Evolutionary conservation across 139 green algal genomes (phyloP).

Genomic region (Micractinium sp.): DNA sequence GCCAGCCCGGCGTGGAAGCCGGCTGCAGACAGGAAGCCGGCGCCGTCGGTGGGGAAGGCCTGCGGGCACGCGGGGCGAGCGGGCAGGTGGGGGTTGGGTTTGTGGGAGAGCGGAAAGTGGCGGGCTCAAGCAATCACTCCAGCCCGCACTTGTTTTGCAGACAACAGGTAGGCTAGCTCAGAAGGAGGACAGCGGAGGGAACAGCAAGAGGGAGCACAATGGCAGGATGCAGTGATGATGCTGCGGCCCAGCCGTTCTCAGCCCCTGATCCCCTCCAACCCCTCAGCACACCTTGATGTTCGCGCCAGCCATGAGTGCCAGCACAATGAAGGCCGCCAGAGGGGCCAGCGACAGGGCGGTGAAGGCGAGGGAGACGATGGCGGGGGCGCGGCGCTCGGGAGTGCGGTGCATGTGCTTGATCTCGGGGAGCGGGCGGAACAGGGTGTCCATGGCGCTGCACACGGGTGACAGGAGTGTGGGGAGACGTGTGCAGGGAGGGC

Average conservation of each 20-base stretch:
- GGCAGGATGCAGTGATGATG: no score
- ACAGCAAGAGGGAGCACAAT: no score
- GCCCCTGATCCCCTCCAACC: background rate
- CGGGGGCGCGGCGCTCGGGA: slow-evolving; percentile 24
- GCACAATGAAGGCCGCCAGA: background rate
- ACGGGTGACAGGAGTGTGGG: background rate
- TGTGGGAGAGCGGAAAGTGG: no score
- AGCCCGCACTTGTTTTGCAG: no score
- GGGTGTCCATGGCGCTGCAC: background rate
- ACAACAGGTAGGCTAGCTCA: no score
- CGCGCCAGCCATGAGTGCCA: background rate
- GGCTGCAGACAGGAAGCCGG: background rate
- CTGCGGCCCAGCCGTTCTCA: no score
- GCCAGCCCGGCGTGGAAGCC: slow-evolving; percentile 49
- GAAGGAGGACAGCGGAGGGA: no score
- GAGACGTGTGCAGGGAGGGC: no score
- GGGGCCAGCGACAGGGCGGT: background rate
- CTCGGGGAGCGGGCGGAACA: slow-evolving; percentile 12
- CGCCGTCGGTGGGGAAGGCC: slow-evolving; percentile 27
- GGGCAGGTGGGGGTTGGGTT: no score
- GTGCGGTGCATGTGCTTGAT: slow-evolving; percentile 27
- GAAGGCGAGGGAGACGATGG: slow-evolving; percentile 15
- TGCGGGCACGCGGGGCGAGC: no score
- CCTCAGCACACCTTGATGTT: slow-evolving; percentile 32
- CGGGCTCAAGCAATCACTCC: no score